Percentiles rank a stretch among this genome's conserved stretches.
Evolutionary conservation across 179 eudicot genomes (phyloP).

Genomic region (Actinidia chinensis): DNA sequence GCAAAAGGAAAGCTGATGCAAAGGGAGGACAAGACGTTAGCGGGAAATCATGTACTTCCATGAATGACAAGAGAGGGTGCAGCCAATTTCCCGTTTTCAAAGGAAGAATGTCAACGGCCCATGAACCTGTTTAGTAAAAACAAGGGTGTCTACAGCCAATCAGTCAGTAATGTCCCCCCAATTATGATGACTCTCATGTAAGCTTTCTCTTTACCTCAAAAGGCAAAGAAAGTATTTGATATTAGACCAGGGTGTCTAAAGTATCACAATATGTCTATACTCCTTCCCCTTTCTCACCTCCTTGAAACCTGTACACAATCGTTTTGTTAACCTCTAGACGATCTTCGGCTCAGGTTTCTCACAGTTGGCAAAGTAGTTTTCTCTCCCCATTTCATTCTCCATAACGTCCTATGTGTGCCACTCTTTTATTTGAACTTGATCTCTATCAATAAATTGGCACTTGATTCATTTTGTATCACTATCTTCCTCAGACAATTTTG

Average conservation of each 20-base stretch:
- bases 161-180: not conserved
- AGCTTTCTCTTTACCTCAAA: not conserved
- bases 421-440: not conserved
- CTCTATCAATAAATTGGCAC: not conserved
- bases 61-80: not conserved
- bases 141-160: not conserved
- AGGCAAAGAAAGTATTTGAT: not conserved
- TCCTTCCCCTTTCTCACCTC: not conserved
- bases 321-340: not conserved
- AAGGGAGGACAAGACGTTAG: not conserved
- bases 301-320: not conserved
- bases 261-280: constrained; percentile 3
- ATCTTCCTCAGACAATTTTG: not conserved
- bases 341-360: constrained; percentile 3
- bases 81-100: too few relatives aligned
- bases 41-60: not conserved
- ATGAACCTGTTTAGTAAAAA: not conserved
- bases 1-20: not conserved
- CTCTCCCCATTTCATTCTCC: not conserved
- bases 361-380: not conserved
- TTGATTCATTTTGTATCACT: constrained; percentile 1
- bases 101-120: constrained; percentile 12
- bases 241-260: constrained; percentile 8
- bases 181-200: constrained; percentile 14
- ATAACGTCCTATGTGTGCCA: too few relatives aligned